Evolutionary conservation across 805 yeast genomes (phyloP).

Genomic region (Saccharomycopsis lassenensis): DNA sequence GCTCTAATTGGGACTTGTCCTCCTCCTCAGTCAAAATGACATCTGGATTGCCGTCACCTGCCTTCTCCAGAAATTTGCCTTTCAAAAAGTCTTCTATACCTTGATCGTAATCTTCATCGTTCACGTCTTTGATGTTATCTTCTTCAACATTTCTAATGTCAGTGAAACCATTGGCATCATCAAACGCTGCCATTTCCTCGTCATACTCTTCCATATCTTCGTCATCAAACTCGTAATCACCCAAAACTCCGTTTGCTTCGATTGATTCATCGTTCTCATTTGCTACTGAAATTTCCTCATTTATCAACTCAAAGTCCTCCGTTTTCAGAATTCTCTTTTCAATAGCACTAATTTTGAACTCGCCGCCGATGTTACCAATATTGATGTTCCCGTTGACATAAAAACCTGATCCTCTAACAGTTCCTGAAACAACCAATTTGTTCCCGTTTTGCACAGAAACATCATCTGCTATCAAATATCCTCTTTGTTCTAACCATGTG

Average conservation of each 20-base stretch:
- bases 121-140: conserved; percentile 19
- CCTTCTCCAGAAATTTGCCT: conserved; percentile 29
- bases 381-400: conserved; percentile 70
- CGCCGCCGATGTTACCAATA: conserved; percentile 89
- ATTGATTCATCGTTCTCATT: conserved; percentile 18
- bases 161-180: conserved; percentile 16
- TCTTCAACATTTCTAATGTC: conserved; percentile 18
- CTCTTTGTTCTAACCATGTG: conserved; percentile 89
- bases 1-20: conserved; percentile 64
- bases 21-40: conserved; percentile 67
- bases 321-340: conserved; percentile 33
- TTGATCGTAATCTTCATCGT: conserved; percentile 24
- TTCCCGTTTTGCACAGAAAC: conserved; percentile 28
- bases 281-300: conserved; percentile 24
- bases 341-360: conserved; percentile 63
- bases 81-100: conserved; percentile 36
- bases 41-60: conserved; percentile 34
- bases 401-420: conserved; percentile 80
- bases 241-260: too few relatives aligned
- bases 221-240: conserved; percentile 20
- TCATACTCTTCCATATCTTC: conserved; percentile 22
- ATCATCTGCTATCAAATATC: conserved; percentile 70
- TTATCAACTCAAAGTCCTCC: conserved; percentile 23
- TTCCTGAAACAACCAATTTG: conserved; percentile 60
- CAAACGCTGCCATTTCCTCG: conserved; percentile 22